Percentiles rank a stretch among this genome's conserved stretches.
phyloP scores from a whole-genome alignment of 2,329 filamentous ascomycete genomes.

The Ophiocordyceps camponoti-floridani region DNA sequence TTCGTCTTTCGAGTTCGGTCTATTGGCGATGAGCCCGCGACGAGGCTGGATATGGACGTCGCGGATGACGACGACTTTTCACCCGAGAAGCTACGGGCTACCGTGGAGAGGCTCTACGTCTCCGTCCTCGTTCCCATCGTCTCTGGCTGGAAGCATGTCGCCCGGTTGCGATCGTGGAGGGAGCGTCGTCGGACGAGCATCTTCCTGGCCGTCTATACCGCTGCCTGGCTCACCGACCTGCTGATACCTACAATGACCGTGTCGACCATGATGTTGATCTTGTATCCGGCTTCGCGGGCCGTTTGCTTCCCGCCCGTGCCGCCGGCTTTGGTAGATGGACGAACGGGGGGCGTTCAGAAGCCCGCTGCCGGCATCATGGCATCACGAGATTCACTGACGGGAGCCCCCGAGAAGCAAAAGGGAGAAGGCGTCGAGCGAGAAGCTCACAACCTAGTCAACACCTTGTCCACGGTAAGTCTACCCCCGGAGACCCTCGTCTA shows the following conservation, averaged over 20 bases:
- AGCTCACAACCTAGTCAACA: constrained; percentile 62
- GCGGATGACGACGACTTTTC: constrained; percentile 73
- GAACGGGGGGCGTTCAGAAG: constrained; percentile 59
- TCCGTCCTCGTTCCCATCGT: constrained; percentile 53
- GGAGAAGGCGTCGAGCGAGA: constrained; percentile 74
- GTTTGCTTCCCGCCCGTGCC: constrained; percentile 63
- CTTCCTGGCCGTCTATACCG: constrained; percentile 37
- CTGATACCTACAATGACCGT: constrained; percentile 41
- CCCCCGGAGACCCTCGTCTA: background rate
- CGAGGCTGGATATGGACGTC: constrained; percentile 61
- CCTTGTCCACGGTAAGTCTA: constrained; percentile 29
- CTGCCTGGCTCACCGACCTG: constrained; percentile 59
- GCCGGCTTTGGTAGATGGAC: constrained; percentile 50
- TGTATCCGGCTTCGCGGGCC: constrained; percentile 41
- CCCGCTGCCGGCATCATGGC: constrained; percentile 60
- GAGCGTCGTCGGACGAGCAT: constrained; percentile 49
- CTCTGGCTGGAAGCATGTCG: constrained; percentile 53
- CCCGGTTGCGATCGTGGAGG: constrained; percentile 60
- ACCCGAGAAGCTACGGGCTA: constrained; percentile 59
- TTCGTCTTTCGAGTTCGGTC: constrained; percentile 52
- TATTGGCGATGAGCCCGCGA: constrained; percentile 30
- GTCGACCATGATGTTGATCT: constrained; percentile 46
- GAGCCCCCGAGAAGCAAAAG: constrained; percentile 66
- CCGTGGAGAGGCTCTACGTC: constrained; percentile 57
- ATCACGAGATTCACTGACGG: constrained; percentile 60